Percentiles rank a stretch among this genome's conserved stretches.
These are phyloP conservation scores for Monosporascus ibericus DNA, from an alignment of 2,329 filamentous ascomycete species.

Conservation along the genomic window DNA sequence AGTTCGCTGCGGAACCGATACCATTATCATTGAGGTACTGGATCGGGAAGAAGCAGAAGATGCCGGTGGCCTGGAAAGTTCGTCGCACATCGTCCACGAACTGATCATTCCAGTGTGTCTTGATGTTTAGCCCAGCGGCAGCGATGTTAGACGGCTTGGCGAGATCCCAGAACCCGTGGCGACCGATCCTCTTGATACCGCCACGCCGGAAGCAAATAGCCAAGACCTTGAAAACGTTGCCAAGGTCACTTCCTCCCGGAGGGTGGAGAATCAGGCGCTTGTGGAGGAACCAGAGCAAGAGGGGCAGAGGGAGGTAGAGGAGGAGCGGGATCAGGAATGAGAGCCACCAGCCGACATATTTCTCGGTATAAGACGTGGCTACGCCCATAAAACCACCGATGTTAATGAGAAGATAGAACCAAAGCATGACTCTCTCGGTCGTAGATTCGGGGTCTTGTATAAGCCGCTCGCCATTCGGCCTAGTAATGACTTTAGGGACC, in stretches of 20 bases:
- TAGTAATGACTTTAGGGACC: slow-evolving; percentile 44
- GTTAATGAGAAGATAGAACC: slow-evolving; percentile 53
- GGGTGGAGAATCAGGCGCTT: slow-evolving; percentile 36
- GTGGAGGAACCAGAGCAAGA: slow-evolving; percentile 36
- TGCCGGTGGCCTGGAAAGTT: slow-evolving; percentile 55
- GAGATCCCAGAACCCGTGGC: slow-evolving; percentile 50
- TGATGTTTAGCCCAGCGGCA: slow-evolving; percentile 31
- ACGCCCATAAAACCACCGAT: slow-evolving; percentile 47
- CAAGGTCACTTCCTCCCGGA: slow-evolving; percentile 39
- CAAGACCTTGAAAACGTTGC: slow-evolving; percentile 36
- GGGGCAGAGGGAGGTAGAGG: slow-evolving; percentile 36
- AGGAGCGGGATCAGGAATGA: slow-evolving; percentile 38
- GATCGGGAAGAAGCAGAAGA: slow-evolving; percentile 47
- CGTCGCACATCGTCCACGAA: slow-evolving; percentile 62
- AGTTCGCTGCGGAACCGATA: slow-evolving; percentile 42
- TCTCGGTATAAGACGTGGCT: slow-evolving; percentile 46
- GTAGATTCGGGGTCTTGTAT: slow-evolving; percentile 64
- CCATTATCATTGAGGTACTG: slow-evolving; percentile 41
- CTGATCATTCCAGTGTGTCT: slow-evolving; percentile 53
- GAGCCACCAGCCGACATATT: slow-evolving; percentile 45
- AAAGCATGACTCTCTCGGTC: slow-evolving; percentile 60
- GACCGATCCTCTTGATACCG: slow-evolving; percentile 32
- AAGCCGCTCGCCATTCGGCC: slow-evolving; percentile 53
- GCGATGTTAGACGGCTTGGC: slow-evolving; percentile 51
- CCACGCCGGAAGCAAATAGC: slow-evolving; percentile 33